phyloP scores from a whole-genome alignment of 306 rosid species.

The Carpinus viminea region DNA sequence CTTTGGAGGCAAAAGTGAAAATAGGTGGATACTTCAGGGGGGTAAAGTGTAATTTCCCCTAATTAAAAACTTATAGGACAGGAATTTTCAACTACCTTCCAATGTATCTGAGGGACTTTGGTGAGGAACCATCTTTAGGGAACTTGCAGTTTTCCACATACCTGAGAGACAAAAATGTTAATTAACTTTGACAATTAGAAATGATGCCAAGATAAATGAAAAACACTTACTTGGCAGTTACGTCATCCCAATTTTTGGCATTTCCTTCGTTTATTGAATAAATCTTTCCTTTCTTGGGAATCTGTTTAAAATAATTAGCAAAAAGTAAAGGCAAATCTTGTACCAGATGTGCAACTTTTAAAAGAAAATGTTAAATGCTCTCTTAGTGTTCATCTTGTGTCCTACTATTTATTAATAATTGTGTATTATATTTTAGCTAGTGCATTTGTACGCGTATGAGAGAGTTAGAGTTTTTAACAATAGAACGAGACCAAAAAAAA shows the following conservation, averaged over 20 bases:
- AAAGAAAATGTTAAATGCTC: too few species aligned
- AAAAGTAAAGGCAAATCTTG: background rate
- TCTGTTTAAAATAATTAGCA: constrained; percentile 41
- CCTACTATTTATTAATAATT: too few species aligned
- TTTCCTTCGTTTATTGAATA: constrained; percentile 97
- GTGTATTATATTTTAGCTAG: too few species aligned
- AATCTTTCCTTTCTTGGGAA: constrained; percentile 80
- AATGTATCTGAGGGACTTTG: constrained; percentile 86
- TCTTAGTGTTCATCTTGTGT: too few species aligned
- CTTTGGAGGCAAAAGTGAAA: too few species aligned
- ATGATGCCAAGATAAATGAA: background rate
- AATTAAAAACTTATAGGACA: background rate
- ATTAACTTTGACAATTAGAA: constrained; percentile 5
- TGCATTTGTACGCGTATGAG: too few species aligned
- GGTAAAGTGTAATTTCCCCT: too few species aligned
- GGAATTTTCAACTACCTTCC: constrained; percentile 61
- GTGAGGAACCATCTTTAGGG: constrained; percentile 75
- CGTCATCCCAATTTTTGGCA: constrained; percentile 86
- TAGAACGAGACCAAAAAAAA: too few species aligned
- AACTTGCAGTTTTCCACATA: constrained; percentile 87
- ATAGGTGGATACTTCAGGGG: too few species aligned
- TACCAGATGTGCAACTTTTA: too few species aligned
- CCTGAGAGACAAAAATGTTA: constrained; percentile 33
- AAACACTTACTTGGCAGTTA: constrained; percentile 61
- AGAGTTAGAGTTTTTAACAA: too few species aligned